phyloP scores from a whole-genome alignment of 148 eudicot genomes.

The Camellia lanceoleosa region DNA sequence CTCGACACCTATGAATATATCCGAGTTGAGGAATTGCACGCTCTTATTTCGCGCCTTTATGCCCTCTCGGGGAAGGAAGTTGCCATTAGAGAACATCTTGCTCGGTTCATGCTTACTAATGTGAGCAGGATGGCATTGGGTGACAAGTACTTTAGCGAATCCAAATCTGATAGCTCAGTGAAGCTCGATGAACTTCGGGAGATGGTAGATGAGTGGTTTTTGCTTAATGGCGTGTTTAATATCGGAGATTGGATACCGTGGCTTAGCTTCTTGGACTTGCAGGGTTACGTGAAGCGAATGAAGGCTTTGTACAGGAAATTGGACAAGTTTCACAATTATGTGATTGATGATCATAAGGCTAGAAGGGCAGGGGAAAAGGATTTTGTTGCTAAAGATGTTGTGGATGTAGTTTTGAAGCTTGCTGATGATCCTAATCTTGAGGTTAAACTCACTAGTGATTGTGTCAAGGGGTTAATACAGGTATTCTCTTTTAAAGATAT shows the following conservation, averaged over 20 bases:
- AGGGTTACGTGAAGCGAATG: slow-evolving; percentile 8
- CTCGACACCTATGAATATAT: too few species aligned
- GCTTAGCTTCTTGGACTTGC: slow-evolving; percentile 5
- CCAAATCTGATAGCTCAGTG: neutral
- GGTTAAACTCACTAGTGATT: neutral
- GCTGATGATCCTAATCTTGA: slow-evolving; percentile 6
- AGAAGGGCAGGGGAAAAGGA: neutral
- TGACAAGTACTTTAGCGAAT: neutral
- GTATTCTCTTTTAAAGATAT: neutral
- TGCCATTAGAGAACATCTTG: neutral
- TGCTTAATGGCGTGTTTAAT: neutral
- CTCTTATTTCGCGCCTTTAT: neutral
- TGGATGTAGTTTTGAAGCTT: slow-evolving; percentile 3
- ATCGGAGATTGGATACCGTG: slow-evolving; percentile 4
- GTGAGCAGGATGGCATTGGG: neutral
- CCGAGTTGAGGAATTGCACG: neutral
- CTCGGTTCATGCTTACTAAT: neutral
- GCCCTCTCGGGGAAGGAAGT: neutral
- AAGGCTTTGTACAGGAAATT: neutral
- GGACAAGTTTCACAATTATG: neutral
- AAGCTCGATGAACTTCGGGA: neutral
- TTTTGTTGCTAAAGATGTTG: neutral
- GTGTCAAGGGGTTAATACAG: slow-evolving; percentile 2
- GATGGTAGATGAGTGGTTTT: neutral
- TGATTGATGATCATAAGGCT: neutral